Base-by-base conservation (phyloP, 768 basidiomycete species). In the Serpula lacrymans region DNA sequence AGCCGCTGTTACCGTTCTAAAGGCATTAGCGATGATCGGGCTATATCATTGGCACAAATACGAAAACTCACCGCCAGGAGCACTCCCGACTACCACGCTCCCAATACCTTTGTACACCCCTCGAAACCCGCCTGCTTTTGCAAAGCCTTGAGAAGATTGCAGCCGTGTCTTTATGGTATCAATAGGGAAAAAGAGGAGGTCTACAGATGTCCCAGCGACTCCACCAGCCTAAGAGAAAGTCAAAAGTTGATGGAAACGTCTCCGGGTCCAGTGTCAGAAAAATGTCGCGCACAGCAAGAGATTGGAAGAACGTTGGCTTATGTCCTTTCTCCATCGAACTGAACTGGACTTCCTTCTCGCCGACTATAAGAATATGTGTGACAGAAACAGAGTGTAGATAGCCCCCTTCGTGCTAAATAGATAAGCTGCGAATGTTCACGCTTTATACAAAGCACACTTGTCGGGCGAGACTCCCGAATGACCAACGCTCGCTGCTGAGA, bases 161-260 rank as follows among this genome's bases (percentile, higher is more conserved):
- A 96, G 73, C 34, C 95, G 84, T 27, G 96, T 98, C 67, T 99
- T 99, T 59, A 98, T 65, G 1, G 95, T 96, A 67, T 99, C 95
- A 42, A 99, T 81, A 2, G 95, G 95, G 62, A 92, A 99, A 69
- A 99, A 94, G 16, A 96, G 75, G 32, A 97, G 75, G 65, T 99
- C 95, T 13, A 97, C 95, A 2, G 91, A 75, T 6, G 90, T 86
- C 20, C 95, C 95, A 23, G 96, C 91, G n/a, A 84, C 60, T 16
- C 87, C 94, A 18, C 95, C 92, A 30, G 89, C 85, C 87, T 92
- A 51, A 22, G 43, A 39, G 34, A 20, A 32, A 27, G n/a, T 33
- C 41, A 36, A 34, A 33, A 29, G 27, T 25, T 49, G 40, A 34
- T 20, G 18, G 39, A 45, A 42, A 45, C 47, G 45, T 41, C 41